Conservation (phyloP, 441 rosid genomes). For the Syzygium malaccense region DNA sequence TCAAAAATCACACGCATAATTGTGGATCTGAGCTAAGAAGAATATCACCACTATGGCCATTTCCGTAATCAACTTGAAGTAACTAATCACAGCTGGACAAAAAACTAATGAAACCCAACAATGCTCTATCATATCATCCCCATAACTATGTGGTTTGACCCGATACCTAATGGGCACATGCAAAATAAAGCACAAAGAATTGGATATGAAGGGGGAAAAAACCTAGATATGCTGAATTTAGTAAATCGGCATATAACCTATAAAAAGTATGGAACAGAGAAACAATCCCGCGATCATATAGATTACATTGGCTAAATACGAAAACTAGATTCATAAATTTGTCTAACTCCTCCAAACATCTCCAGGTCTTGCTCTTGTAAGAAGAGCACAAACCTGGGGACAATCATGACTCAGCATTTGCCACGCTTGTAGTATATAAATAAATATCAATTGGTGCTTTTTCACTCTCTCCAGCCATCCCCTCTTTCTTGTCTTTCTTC, state of each 20-base stretch:
- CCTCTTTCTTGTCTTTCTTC: neutral
- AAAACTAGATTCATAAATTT: neutral
- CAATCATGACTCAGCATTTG: neutral
- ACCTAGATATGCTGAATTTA: neutral
- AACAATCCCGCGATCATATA: neutral
- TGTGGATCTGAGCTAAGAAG: neutral
- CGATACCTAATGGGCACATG: neutral
- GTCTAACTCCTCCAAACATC: neutral
- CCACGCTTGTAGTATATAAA: neutral
- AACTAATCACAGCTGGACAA: neutral
- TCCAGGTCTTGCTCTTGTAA: neutral
- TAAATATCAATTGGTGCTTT: neutral
- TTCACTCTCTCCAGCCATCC: neutral
- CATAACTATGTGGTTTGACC: neutral
- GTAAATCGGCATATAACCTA: neutral
- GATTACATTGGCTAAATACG: neutral
- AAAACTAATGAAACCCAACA: neutral
- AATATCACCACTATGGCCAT: neutral
- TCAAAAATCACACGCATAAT: neutral
- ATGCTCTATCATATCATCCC: neutral
- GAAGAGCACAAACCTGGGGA: neutral
- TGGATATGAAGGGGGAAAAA: neutral
- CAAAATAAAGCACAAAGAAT: neutral
- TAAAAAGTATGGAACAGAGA: neutral
- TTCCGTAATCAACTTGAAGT: neutral